Base-by-base conservation (phyloP, 495 filamentous ascomycete genomes). In the Penicillium alfredii region DNA sequence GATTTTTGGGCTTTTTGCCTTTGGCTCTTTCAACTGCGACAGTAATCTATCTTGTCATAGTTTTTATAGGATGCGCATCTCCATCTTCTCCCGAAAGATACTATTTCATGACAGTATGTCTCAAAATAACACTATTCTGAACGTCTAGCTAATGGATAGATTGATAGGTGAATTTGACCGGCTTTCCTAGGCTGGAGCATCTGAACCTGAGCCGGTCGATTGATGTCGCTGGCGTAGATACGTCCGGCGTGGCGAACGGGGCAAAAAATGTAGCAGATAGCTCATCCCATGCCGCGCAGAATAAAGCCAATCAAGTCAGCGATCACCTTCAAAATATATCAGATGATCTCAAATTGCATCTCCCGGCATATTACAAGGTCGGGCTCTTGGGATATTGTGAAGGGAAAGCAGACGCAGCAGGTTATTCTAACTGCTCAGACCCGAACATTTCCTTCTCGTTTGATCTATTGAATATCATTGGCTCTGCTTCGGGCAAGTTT, bases 341-440 rank as follows among this genome's bases (percentile, higher is more conserved):
- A 9, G 21, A 23, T 6, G 9, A 32, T 12, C 37, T 40, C 8
- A 40, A 40, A 32, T 8, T 15, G 3, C 23, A 37, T n/a, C 12
- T 37, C 3, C 34, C 34, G 8, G 6, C 13, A 6, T 28, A 37
- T 21, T 37, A 27, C 9, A 24, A 6, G 8, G 21, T 37, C 7
- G 23, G 34, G 8, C 34, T 37, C 11, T 29, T 11, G 23, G 12
- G 34, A 15, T 41, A 41, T 34, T 41, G 30, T 13, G 21, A 34
- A 41, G 27, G 15, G 11, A 7, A 27, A 13, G 19, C 33, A 16
- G 30, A 14, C 15, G 16, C 15, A 12, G 16, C 18, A 6, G 5
- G 6, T 23, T 23, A 6, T 23, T 25, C 31, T 10, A 34, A 21
- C 16, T 29, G 30, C 19, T 34, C 31, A 8, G 8, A 20, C 6